These are phyloP conservation scores for Diaporthe citriasiana DNA, from an alignment of 2,329 filamentous ascomycete genomes.

Conservation along the genomic window DNA sequence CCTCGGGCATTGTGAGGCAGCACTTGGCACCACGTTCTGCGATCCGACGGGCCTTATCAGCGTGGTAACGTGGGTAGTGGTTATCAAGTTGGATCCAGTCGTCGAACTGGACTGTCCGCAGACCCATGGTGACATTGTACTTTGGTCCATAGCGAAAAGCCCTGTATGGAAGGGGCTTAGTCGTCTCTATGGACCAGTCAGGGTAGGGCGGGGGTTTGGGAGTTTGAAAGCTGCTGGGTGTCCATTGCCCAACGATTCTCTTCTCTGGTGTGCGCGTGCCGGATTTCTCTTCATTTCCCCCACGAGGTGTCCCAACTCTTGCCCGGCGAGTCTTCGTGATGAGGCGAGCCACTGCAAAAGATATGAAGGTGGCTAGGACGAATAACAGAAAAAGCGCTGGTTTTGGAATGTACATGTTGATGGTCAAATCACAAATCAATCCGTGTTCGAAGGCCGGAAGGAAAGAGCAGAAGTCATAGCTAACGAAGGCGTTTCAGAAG, in stretches of 20 bases:
- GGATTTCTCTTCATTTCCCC: conserved; percentile 3
- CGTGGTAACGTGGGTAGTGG: conserved; percentile 80
- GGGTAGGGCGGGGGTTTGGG: conserved; percentile 74
- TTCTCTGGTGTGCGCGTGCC: conserved; percentile 25
- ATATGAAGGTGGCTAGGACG: conserved; percentile 31
- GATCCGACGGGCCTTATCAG: conserved; percentile 78
- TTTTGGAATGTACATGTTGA: conserved; percentile 22
- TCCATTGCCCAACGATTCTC: conserved; percentile 62
- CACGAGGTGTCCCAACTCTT: background rate
- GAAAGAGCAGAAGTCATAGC: no score
- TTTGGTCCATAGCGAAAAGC: conserved; percentile 84
- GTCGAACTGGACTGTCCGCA: conserved; percentile 77
- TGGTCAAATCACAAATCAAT: background rate
- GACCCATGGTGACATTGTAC: conserved; percentile 83
- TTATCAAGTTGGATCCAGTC: conserved; percentile 92
- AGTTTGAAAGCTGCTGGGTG: conserved; percentile 69
- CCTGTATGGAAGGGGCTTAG: conserved; percentile 81
- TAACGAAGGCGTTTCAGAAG: background rate
- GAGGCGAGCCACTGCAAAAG: conserved; percentile 26
- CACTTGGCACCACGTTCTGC: conserved; percentile 76
- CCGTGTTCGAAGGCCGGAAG: no score
- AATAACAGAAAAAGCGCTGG: conserved; percentile 24
- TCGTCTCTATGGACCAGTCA: conserved; percentile 76
- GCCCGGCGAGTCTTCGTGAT: conserved; percentile 2
- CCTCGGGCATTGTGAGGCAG: conserved; percentile 77